Evolutionary conservation across 352 stramenopile species (phyloP).

Genomic region (Nothophytophthora sp.): DNA sequence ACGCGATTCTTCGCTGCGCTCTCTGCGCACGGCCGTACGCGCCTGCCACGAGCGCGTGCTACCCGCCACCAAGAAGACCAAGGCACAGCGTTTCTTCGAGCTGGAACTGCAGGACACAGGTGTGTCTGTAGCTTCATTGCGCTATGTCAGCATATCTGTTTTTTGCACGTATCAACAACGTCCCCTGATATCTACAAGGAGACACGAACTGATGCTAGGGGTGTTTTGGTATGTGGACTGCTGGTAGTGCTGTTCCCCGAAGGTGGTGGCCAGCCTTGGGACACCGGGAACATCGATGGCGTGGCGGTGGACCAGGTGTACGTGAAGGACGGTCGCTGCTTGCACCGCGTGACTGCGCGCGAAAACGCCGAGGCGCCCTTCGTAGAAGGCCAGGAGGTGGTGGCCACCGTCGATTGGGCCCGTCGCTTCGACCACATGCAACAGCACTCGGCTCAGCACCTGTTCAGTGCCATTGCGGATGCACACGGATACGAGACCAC

Average conservation of each 20-base stretch:
- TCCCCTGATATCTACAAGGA: too few relatives aligned
- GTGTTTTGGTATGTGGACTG: too few relatives aligned
- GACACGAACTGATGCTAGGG: too few relatives aligned
- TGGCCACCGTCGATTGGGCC: conserved; percentile 67
- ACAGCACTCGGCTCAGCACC: conserved; percentile 89
- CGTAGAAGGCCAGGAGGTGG: conserved; percentile 46
- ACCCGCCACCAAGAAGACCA: conserved; percentile 34
- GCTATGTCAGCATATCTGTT: conserved; percentile 2
- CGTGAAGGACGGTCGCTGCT: conserved; percentile 62
- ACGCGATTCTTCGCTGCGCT: conserved; percentile 59
- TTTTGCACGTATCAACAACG: too few relatives aligned
- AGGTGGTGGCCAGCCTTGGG: conserved; percentile 85
- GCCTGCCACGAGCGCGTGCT: conserved; percentile 29
- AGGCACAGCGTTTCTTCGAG: conserved; percentile 46
- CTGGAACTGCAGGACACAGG: conserved; percentile 71
- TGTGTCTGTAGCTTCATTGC: too few relatives aligned
- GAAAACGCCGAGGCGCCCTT: conserved; percentile 32
- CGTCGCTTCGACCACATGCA: conserved; percentile 89
- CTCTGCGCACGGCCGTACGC: conserved; percentile 49
- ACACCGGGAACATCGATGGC: conserved; percentile 64
- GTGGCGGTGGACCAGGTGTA: conserved; percentile 59
- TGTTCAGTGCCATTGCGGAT: conserved; percentile 85
- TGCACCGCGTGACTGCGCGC: conserved; percentile 47
- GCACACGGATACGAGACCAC: conserved; percentile 72
- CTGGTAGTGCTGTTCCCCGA: conserved; percentile 88